phyloP scores from a whole-genome alignment of 768 basidiomycete genomes.

The Asterophora lycoperdoides region DNA sequence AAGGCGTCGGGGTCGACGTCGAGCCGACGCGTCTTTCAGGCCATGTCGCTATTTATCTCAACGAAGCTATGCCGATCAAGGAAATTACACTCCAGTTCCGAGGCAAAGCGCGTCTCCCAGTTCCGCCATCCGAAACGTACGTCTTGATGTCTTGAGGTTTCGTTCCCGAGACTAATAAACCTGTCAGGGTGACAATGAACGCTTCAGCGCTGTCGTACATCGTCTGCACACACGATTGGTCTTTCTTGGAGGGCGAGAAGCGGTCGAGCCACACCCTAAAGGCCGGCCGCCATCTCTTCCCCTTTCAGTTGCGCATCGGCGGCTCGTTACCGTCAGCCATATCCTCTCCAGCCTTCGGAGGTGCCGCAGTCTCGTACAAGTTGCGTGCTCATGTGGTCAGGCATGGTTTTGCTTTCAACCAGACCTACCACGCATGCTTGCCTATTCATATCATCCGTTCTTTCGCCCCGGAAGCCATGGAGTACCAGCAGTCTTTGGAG shows the following conservation, averaged over 20 bases:
- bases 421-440: conserved; percentile 58
- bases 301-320: conserved; percentile 84
- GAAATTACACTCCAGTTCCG: conserved; percentile 81
- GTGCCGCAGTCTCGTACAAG: conserved; percentile 79
- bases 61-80: conserved; percentile 78
- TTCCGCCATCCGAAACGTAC: conserved; percentile 53
- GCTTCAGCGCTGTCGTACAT: conserved; percentile 50
- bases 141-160: conserved; percentile 23
- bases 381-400: conserved; percentile 82
- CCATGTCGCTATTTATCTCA: conserved; percentile 71
- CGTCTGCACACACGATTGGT: conserved; percentile 85
- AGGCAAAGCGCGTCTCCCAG: conserved; percentile 76
- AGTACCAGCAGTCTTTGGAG: conserved; percentile 94
- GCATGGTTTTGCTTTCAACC: conserved; percentile 55
- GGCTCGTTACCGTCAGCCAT: conserved; percentile 82
- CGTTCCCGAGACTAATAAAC: conserved; percentile 7
- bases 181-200: conserved; percentile 38
- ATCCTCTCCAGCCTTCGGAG: conserved; percentile 46
- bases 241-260: conserved; percentile 83
- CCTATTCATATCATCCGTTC: conserved; percentile 70
- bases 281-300: conserved; percentile 91
- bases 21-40: conserved; percentile 81
- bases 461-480: conserved; percentile 77
- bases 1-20: conserved; percentile 78
- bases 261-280: conserved; percentile 84